Evolutionary conservation across 75 land plant species (phyloP), one percentile per base, ranked within the genome.

Genomic region (Pinus albicaulis): DNA sequence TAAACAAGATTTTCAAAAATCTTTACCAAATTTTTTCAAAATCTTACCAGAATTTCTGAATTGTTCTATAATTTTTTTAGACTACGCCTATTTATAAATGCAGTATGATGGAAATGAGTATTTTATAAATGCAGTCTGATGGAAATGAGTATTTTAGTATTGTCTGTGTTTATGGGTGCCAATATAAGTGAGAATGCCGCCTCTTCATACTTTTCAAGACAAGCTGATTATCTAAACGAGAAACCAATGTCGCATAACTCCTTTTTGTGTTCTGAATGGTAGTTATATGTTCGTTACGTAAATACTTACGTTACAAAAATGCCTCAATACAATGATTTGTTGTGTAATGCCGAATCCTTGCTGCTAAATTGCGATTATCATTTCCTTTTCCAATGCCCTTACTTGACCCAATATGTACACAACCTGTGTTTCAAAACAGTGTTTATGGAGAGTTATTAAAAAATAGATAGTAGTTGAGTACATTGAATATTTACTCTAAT

Each of bases 381-480:
- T 83, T 74, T 90, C 91, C 34, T 53, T 65, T 72, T 90, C 91
- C 57, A 90, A 69, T 13, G 92, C 92, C 48, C 86, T 80, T 15
- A 90, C 92, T 88, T 90, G 92, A 81, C 89, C 92, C 88, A 90
- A 77, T 36, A 90, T 90, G 56, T 88, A 90, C 15, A 90, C 92
- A 61, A 90, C 81, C 92, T 90, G 48, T 68, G 23, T 66, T 66
- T 38, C 71, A 36, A 20, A 66, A n/a, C 44, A 12, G 48, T 66
- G 10, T 68, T 44, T 68, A 20, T 38, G 71, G 11, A 44, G 12
- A 38, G 17, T 31, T 34, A 68, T 7, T 68, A 23, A 20, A 68
- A 19, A 11, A 0, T 68, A 19, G 8, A 68, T 0, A 38, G 19
- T n/a, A 20, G 7, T 44, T 44, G 48, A 44, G 48, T 44, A 44